A percentile compares a stretch with the other conserved stretches of the same genome.
These are phyloP conservation scores for Pythium aphanidermatum DNA, from an alignment of 352 stramenopile species.

Conservation along the genomic window DNA sequence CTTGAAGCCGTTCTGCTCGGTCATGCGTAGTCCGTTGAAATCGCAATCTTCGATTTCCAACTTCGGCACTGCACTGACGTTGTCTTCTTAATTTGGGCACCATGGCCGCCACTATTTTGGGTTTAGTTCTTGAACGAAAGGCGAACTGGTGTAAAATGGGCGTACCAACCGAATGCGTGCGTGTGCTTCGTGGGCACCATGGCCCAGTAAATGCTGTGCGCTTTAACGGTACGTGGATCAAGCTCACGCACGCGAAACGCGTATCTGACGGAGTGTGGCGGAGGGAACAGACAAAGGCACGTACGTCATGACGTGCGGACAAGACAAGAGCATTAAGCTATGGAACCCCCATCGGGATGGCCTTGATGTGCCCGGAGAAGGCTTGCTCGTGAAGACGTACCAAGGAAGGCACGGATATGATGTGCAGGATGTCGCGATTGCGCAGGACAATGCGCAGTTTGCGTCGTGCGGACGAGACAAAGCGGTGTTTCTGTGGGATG, in stretches of 20 bases:
- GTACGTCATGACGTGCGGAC: conserved; percentile 86
- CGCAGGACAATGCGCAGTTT: conserved; percentile 83
- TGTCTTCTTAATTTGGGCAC: too few species aligned
- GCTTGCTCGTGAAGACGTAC: conserved; percentile 82
- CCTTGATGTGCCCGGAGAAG: conserved; percentile 47
- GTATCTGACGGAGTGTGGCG: neutral
- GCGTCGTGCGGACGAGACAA: conserved; percentile 84
- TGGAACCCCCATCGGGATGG: conserved; percentile 85
- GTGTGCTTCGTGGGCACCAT: conserved; percentile 59
- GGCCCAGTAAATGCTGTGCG: conserved; percentile 70
- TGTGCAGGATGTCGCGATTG: conserved; percentile 85
- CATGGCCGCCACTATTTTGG: too few species aligned
- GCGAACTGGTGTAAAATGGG: neutral
- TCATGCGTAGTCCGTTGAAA: too few species aligned
- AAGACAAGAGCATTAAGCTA: conserved; percentile 82
- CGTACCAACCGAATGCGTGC: conserved; percentile 24
- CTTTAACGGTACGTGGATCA: conserved; percentile 57
- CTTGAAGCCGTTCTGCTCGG: too few species aligned
- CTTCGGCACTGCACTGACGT: neutral
- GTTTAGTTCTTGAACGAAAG: neutral
- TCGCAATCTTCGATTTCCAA: too few species aligned
- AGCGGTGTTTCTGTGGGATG: conserved; percentile 86
- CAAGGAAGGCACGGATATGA: conserved; percentile 84
- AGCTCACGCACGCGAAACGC: too few species aligned
- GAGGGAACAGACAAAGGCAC: conserved; percentile 62